Conservation (phyloP, 1,139 yeast species). For the Debaryomyces nepalensis region DNA sequence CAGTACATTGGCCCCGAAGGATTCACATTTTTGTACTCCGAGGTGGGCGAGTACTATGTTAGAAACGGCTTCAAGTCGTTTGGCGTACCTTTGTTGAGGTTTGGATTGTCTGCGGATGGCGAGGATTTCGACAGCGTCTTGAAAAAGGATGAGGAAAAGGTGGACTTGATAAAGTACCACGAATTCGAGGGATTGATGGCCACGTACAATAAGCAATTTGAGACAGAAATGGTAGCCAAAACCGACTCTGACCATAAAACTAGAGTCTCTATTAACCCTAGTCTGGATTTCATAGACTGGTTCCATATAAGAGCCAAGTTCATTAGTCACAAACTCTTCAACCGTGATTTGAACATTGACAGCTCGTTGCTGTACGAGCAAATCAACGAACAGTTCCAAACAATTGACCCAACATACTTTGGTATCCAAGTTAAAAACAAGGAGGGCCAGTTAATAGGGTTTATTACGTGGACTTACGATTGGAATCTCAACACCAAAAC, state of each 20-base stretch:
- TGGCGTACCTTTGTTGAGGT: conserved; percentile 45
- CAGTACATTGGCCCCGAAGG: conserved; percentile 40
- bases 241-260: conserved; percentile 32
- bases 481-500: conserved; percentile 25
- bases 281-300: conserved; percentile 44
- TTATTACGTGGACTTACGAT: conserved; percentile 48
- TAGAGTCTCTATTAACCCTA: conserved; percentile 37
- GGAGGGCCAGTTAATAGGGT: conserved; percentile 29
- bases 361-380: conserved; percentile 28
- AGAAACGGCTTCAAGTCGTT: conserved; percentile 60
- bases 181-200: conserved; percentile 35
- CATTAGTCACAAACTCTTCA: conserved; percentile 35
- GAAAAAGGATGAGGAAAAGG: conserved; percentile 3
- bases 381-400: conserved; percentile 25
- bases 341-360: conserved; percentile 27
- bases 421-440: conserved; percentile 34
- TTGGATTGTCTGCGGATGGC: conserved; percentile 9
- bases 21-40: conserved; percentile 65
- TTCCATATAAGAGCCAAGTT: conserved; percentile 49
- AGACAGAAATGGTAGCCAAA: conserved; percentile 20
- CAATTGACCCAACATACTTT: conserved; percentile 32
- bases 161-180: conserved; percentile 33
- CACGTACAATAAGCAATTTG: conserved; percentile 27
- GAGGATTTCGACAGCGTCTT: conserved; percentile 2
- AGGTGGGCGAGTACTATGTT: conserved; percentile 69